Base-by-base conservation (phyloP, 169 alveolate genomes). In the Toxoplasma gondii region DNA sequence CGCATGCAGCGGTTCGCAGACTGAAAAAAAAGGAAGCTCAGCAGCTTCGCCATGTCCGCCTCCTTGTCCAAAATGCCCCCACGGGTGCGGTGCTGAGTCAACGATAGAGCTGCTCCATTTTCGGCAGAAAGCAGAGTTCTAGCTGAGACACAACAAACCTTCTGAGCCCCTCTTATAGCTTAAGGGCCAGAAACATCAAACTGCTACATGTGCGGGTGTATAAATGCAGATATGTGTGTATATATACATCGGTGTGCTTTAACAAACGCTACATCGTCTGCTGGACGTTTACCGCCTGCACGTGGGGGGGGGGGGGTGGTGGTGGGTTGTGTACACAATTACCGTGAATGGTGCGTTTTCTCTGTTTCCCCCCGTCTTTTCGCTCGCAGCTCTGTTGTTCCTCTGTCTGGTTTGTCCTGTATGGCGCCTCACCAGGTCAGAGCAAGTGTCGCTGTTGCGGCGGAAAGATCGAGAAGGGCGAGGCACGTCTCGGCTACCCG, bases 361-460 rank as follows among this genome's bases (percentile, higher is more conserved):
- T 39, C 31, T 38, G 5, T 9, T 38, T 82, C 54, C 34, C 53
- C 88, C 41, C 67, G 53, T 31, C 29, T 82, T 36, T 39, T 44
- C 67, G 1, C 90, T 38, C 12, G 45, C 7, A 1, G 22, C 43
- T 12, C n/a, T 9, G 45, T 9, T n/a, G 27, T 17, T 74, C n/a
- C 45, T 19, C 4, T 19, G 45, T 16, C 19, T 44, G 22, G 24
- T 29, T 69, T 87, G 36, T 5, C 17, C 70, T 34, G 41, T 27
- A n/a, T 43, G 67, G 39, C 34, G 41, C 45, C 22, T 78, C 45
- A 5, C 19, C 90, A 94, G 96, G 93, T 27, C 93, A 88, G 81
- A 94, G 96, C 87, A 64, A 69, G 19, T 94, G 96, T 93, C 96
- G 96, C 67, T 58, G 70, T 29, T 94, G 96, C 67, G 96, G 96